A percentile compares a stretch with the other conserved stretches of the same genome.
phyloP scores from a whole-genome alignment of 2,329 filamentous ascomycete genomes.

The Ophiostoma angusticollis region DNA sequence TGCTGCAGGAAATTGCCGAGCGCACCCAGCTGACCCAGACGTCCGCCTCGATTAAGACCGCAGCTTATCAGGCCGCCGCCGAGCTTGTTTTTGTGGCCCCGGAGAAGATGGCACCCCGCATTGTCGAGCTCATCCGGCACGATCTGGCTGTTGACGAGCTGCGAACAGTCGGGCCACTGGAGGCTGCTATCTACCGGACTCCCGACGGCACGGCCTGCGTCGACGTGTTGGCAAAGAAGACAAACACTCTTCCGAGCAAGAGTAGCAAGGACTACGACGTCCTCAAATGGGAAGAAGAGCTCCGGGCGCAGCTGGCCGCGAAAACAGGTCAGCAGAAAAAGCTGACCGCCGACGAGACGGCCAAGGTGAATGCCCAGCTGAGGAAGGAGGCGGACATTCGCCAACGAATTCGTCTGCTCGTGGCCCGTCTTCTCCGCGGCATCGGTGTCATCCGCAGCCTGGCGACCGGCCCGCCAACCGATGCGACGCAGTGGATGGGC shows the following conservation, averaged over 20 bases:
- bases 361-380: slow-evolving; percentile 82
- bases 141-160: slow-evolving; percentile 64
- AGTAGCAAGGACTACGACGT: slow-evolving; percentile 93
- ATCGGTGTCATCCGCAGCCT: slow-evolving; percentile 76
- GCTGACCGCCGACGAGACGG: slow-evolving; percentile 74
- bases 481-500: slow-evolving; percentile 79
- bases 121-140: slow-evolving; percentile 59
- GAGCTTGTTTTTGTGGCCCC: slow-evolving; percentile 92
- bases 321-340: slow-evolving; percentile 91
- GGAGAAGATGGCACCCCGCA: slow-evolving; percentile 59
- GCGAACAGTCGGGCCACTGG: slow-evolving; percentile 63
- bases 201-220: slow-evolving; percentile 80
- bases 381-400: slow-evolving; percentile 76
- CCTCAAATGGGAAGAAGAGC: slow-evolving; percentile 91
- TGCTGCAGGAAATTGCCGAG: slow-evolving; percentile 54
- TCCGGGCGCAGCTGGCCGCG: slow-evolving; percentile 72
- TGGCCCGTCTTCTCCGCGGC: slow-evolving; percentile 63
- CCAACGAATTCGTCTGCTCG: slow-evolving; percentile 53
- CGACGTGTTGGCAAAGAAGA: slow-evolving; percentile 79
- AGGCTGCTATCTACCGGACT: slow-evolving; percentile 86
- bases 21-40: slow-evolving; percentile 37
- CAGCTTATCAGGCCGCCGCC: slow-evolving; percentile 73
- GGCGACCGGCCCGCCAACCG: slow-evolving; percentile 76
- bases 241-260: slow-evolving; percentile 61
- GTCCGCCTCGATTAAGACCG: slow-evolving; percentile 41